A percentile compares a stretch with the other conserved stretches of the same genome.
Evolutionary conservation across 305 asterid species (phyloP).

Genomic region (Withania somnifera): DNA sequence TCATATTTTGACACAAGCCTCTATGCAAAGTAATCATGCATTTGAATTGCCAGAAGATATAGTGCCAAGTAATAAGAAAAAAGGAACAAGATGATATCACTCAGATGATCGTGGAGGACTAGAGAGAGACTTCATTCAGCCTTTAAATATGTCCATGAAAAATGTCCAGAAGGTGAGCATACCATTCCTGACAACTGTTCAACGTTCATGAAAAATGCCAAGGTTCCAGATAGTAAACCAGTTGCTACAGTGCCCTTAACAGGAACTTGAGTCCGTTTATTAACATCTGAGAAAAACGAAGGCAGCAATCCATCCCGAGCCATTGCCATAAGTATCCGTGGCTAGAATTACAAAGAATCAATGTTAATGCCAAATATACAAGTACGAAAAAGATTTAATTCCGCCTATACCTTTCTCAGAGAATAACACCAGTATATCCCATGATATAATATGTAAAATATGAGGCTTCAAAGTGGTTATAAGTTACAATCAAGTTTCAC

Average conservation of each 20-base stretch:
- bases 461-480: not conserved
- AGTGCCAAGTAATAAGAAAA: not conserved
- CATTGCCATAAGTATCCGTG: constrained; percentile 96
- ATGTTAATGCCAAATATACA: not conserved
- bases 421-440: not conserved
- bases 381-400: not conserved
- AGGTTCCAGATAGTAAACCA: constrained; percentile 54
- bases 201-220: constrained; percentile 89
- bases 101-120: not conserved
- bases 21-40: not conserved
- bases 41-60: not conserved
- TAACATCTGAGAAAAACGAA: constrained; percentile 69
- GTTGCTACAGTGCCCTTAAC: constrained; percentile 66
- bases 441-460: not conserved
- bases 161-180: constrained; percentile 4
- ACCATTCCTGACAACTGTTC: constrained; percentile 96
- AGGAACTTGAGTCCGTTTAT: constrained; percentile 68
- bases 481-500: not conserved
- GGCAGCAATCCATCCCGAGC: constrained; percentile 97
- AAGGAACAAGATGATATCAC: not conserved
- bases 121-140: not conserved
- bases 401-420: not conserved
- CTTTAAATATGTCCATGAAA: not conserved
- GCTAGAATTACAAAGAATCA: constrained; percentile 29
- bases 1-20: not conserved